Evolutionary conservation across 2,329 filamentous ascomycete genomes (phyloP), one percentile per base, ranked within the genome.

Genomic region (Hymenoscyphus albidus): DNA sequence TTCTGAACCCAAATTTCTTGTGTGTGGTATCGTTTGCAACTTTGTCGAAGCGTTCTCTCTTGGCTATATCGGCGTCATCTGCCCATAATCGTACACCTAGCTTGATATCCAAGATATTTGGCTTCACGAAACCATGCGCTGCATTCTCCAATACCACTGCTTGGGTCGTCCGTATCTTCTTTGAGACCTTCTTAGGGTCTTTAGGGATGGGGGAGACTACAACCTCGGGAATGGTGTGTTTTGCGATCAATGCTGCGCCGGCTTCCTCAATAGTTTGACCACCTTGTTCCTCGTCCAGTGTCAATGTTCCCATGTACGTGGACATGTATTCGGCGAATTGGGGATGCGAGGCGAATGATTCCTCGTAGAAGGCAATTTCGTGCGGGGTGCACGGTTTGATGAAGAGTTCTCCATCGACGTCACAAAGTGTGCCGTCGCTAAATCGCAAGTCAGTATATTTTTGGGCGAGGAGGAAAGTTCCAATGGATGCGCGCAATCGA

Each of bases 61-160:
- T 89, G 72, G 86, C 80, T 32, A 76, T 70, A 0, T 84, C 81
- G 31, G 86, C 86, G 67, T 88, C 81, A 65, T 96, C 91, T 14
- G 91, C 94, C 89, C 93, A 98, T 5, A 99, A 80, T 39, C 91
- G 85, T 59, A 88, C 84, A 55, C 95, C 95, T 22, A 99, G 85
- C 79, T 99, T 99, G 69, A 96, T 85, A 74, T 99, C 95, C 64
- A 99, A 81, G 7, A 99, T 92, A 71, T 97, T 98, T 6, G 95
- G 92, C 65, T 86, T 85, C 72, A 85, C 85, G 80, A 93, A 98
- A 0, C 92, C 92, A 69, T 85, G 84, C 0, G 92, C 88, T 6
- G 91, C 85, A 75, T 97, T 97, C 74, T 93, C 90, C 35, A 98
- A 81, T 13, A 96, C 93, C 18, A 97, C 88, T 1, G 91, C 91